Evolutionary conservation across 2,329 filamentous ascomycete genomes (phyloP), one percentile per base, ranked within the genome.

Genomic region (Fusarium succisae): DNA sequence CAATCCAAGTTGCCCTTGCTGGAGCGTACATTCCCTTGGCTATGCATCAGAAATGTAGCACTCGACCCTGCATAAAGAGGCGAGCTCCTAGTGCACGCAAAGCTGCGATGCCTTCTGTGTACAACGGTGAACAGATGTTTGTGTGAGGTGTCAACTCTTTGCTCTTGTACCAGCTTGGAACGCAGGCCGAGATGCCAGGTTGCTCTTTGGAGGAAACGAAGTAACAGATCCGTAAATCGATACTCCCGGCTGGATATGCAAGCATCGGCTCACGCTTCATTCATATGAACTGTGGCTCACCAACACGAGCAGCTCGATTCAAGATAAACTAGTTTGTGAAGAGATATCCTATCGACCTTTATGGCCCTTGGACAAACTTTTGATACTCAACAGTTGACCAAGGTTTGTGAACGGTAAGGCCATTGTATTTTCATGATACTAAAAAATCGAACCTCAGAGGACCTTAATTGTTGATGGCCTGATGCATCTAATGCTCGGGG

Each of bases 51-150:
- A 44, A 59, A 55, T 66, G 48, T 14, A 58, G 22, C 15, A 17
- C 18, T 35, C 26, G 14, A 26, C 10, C 45, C n/a, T 26, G 47
- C 35, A 44, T 44, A 32, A 69, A 43, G 22, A 70, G 59, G 47
- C 59, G 47, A 66, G 47, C 12, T 65, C 66, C 51, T 70, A n/a
- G n/a, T 38, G 41, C 14, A 54, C 37, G 8, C 41, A 43, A 57
- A 44, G 47, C 26, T 24, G 37, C 17, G 32, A 48, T 43, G 66
- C 67, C 37, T 59, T 37, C 5, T 28, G 30, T 30, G 53, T 67
- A 44, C 47, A 17, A 59, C 45, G 24, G 38, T n/a, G 18, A 38
- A 37, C 14, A 48, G 17, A 32, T 70, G 59, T 66, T 66, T 66
- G 59, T 59, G 37, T 55, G 30, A 48, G 32, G 30, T 44, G 35